Evolutionary conservation across 495 filamentous ascomycete genomes (phyloP).

Genomic region (Hyaloscypha bicolor): DNA sequence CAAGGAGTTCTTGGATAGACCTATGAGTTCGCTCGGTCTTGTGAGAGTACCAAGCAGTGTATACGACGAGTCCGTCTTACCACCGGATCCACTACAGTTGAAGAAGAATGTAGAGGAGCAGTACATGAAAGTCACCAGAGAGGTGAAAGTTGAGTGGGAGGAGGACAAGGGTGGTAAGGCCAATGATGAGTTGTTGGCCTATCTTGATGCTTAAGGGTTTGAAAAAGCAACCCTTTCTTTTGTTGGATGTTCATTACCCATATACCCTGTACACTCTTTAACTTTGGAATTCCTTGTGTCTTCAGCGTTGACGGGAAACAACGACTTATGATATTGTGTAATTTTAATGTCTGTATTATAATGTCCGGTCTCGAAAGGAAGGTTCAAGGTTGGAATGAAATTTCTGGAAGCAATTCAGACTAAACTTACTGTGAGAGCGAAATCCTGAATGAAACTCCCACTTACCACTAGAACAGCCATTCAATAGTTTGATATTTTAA

Average conservation of each 20-base stretch:
- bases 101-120: conserved; percentile 6
- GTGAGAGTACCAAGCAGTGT: conserved; percentile 13
- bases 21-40: conserved; percentile 6
- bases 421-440: neutral
- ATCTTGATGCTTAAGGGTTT: conserved; percentile 1
- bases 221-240: neutral
- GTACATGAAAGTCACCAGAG: conserved; percentile 21
- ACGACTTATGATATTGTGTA: conserved; percentile 3
- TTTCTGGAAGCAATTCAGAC: neutral
- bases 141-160: conserved; percentile 22
- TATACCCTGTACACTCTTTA: neutral
- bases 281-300: neutral
- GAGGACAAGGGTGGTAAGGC: conserved; percentile 1
- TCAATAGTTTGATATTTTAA: no score
- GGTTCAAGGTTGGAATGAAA: neutral
- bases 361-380: neutral
- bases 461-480: no score
- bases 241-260: neutral
- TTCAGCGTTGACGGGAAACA: neutral
- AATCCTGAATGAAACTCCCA: neutral
- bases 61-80: conserved; percentile 11
- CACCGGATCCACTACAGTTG: conserved; percentile 18
- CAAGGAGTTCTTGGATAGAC: conserved; percentile 16
- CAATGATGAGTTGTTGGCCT: conserved; percentile 17
- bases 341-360: conserved; percentile 9